These are phyloP conservation scores for Dalbergia oliveri DNA, from an alignment of 306 rosid species.

Conservation along the genomic window DNA sequence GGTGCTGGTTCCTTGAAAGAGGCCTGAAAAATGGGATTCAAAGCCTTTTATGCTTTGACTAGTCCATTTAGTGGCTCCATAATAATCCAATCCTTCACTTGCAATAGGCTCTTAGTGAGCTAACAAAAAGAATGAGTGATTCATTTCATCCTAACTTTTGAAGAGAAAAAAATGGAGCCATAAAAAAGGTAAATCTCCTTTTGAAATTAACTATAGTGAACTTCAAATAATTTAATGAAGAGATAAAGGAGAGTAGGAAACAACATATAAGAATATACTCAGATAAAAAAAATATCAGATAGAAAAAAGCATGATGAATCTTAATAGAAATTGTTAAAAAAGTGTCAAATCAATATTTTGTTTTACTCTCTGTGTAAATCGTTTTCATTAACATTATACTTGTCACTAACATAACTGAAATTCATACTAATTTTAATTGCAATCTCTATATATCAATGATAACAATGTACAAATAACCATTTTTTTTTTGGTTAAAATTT, in stretches of 20 bases:
- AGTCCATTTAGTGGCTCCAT: constrained; percentile 63
- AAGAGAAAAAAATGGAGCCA: neutral
- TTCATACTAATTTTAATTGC: too few species aligned
- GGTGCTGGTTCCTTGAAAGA: constrained; percentile 59
- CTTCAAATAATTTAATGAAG: too few species aligned
- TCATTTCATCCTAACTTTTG: constrained; percentile 4
- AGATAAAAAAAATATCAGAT: neutral
- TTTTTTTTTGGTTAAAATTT: neutral
- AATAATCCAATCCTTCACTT: constrained; percentile 29
- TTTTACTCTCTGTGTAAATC: too few species aligned
- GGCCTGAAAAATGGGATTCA: constrained; percentile 66
- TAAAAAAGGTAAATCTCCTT: neutral
- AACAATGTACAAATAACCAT: too few species aligned
- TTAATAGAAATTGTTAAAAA: neutral
- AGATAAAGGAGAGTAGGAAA: neutral
- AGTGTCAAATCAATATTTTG: neutral
- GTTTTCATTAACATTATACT: too few species aligned
- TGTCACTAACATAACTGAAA: too few species aligned
- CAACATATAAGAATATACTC: neutral
- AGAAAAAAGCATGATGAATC: neutral
- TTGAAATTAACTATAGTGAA: neutral
- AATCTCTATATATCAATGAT: too few species aligned
- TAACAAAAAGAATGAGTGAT: constrained; percentile 2
- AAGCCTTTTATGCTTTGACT: constrained; percentile 57
- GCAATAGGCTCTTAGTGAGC: constrained; percentile 34